Percentiles rank a stretch among this genome's conserved stretches.
Conservation (phyloP, 352 stramenopile species). For the Aphanomyces euteiches region DNA sequence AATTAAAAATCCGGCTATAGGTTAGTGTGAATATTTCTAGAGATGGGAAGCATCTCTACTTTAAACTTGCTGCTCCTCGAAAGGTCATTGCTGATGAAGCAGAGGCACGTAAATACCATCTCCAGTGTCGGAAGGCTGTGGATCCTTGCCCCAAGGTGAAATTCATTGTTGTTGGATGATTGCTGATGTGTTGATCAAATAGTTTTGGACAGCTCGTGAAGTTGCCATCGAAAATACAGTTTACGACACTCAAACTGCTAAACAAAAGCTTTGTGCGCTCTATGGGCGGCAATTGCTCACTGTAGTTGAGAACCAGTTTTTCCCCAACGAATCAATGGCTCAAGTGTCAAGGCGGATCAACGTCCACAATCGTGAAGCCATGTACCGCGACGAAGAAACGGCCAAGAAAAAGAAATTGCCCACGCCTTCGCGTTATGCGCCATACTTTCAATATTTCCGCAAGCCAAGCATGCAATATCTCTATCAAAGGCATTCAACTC, state of each 20-base stretch:
- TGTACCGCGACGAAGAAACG: conserved; percentile 33
- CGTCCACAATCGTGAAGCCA: conserved; percentile 42
- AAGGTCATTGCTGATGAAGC: conserved; percentile 29
- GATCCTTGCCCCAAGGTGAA: conserved; percentile 39
- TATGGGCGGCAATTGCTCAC: conserved; percentile 36
- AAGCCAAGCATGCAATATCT: conserved; percentile 55
- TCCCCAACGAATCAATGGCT: conserved; percentile 41
- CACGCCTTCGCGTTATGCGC: conserved; percentile 24
- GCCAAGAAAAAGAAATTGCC: conserved; percentile 32
- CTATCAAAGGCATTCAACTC: conserved; percentile 57
- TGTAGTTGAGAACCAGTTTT: conserved; percentile 43
- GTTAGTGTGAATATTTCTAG: conserved; percentile 52
- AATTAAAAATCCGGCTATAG: conserved; percentile 40
- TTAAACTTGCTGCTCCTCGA: conserved; percentile 55
- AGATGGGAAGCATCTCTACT: conserved; percentile 44
- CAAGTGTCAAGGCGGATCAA: conserved; percentile 52
- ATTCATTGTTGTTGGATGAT: background rate
- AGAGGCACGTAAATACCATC: conserved; percentile 42
- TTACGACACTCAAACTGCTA: conserved; percentile 45
- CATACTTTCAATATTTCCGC: conserved; percentile 39
- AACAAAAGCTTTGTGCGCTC: conserved; percentile 55
- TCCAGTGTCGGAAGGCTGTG: conserved; percentile 56
- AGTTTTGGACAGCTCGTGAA: conserved; percentile 50
- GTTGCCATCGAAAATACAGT: conserved; percentile 46
- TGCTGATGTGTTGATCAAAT: background rate